phyloP scores from a whole-genome alignment of 2,329 filamentous ascomycete genomes.

The Fusarium nisikadoi region DNA sequence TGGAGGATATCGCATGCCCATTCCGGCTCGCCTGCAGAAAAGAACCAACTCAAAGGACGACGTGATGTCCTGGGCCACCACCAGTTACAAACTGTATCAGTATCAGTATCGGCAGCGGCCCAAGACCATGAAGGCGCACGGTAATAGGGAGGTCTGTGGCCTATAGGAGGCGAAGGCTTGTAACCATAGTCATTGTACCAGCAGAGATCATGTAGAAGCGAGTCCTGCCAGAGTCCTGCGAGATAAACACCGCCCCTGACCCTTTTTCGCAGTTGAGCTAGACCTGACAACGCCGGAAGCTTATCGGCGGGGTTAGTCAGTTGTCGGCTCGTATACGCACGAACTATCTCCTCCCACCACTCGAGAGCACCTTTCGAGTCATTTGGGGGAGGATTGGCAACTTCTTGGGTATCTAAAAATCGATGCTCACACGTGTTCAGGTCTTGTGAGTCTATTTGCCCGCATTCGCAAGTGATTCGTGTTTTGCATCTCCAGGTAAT shows the following conservation, averaged over 20 bases:
- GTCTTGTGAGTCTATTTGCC: neutral
- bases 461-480: neutral
- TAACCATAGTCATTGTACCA: neutral
- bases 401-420: too few relatives aligned
- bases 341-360: neutral
- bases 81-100: neutral
- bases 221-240: neutral
- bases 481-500: neutral
- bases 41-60: too few relatives aligned
- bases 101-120: neutral
- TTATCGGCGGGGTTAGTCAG: neutral
- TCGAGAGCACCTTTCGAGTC: neutral
- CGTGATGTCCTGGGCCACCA: neutral
- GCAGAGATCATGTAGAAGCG: neutral
- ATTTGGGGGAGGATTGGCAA: neutral
- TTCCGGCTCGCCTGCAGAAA: neutral
- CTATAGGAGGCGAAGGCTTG: too few relatives aligned
- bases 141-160: neutral
- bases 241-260: neutral
- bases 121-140: conserved; percentile 2
- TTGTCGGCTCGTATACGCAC: neutral
- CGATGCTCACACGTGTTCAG: too few relatives aligned
- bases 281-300: neutral
- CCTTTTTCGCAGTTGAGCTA: neutral
- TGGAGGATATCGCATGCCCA: neutral